phyloP scores from a whole-genome alignment of 805 yeast species.

The Saturnispora kantuleensis region DNA sequence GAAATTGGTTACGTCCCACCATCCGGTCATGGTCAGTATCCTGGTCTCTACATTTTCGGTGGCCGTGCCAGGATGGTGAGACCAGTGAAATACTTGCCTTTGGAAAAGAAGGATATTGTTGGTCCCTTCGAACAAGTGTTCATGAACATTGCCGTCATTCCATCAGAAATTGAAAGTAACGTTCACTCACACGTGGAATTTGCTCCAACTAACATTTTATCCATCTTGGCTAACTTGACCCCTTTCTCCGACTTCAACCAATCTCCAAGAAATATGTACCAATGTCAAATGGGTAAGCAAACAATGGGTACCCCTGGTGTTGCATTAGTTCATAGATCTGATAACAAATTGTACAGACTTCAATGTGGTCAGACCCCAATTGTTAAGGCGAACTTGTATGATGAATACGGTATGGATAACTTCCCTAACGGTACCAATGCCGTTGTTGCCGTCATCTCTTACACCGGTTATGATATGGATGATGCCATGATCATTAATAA shows the following conservation, averaged over 20 bases:
- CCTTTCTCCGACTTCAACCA: constrained; percentile 98
- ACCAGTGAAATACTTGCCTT: constrained; percentile 86
- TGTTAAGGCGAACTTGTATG: constrained; percentile 87
- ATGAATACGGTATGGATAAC: constrained; percentile 95
- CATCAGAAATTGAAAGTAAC: constrained; percentile 74
- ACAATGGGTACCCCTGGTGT: constrained; percentile 99
- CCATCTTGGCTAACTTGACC: constrained; percentile 92
- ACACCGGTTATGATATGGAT: constrained; percentile 99
- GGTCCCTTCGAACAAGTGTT: constrained; percentile 98
- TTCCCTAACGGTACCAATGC: constrained; percentile 98
- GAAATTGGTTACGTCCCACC: constrained; percentile 97
- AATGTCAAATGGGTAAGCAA: constrained; percentile 99
- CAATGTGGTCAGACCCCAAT: constrained; percentile 97
- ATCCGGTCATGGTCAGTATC: constrained; percentile 92
- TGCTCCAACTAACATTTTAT: constrained; percentile 87
- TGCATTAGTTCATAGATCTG: constrained; percentile 83
- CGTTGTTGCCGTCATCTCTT: constrained; percentile 96
- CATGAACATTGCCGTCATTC: constrained; percentile 91
- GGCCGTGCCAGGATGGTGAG: constrained; percentile 93
- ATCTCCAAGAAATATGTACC: constrained; percentile 99
- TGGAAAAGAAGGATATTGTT: constrained; percentile 72
- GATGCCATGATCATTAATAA: constrained; percentile 98
- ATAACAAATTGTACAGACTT: constrained; percentile 84
- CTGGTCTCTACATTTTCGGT: constrained; percentile 86
- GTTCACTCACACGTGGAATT: constrained; percentile 89